These are phyloP conservation scores for Eimeria acervulina DNA, from an alignment of 169 alveolate genomes.

Conservation along the genomic window DNA sequence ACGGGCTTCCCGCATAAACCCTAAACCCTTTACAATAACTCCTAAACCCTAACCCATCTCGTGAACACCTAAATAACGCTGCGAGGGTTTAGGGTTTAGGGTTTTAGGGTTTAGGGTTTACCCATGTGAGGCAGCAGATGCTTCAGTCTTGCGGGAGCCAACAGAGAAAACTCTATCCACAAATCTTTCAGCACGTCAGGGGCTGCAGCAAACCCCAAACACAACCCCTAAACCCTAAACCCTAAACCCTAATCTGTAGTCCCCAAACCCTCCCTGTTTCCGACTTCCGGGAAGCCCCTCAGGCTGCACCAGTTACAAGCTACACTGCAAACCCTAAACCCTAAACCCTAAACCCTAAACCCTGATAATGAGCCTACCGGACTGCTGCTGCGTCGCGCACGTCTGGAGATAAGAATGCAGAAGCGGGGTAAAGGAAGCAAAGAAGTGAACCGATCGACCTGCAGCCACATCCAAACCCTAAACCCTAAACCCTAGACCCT, in stretches of 20 bases:
- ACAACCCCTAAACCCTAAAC: constrained; percentile 8
- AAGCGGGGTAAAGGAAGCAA: constrained; percentile 46
- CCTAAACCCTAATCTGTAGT: background rate
- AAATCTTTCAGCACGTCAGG: constrained; percentile 58
- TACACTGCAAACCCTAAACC: background rate
- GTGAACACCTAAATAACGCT: background rate
- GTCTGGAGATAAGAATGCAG: constrained; percentile 59
- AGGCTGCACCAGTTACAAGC: background rate
- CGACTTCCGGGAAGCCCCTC: background rate
- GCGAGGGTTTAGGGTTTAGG: constrained; percentile 31
- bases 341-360: constrained; percentile 43
- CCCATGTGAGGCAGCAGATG: constrained; percentile 78
- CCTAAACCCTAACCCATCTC: background rate
- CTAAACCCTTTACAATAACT: background rate
- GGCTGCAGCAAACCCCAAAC: constrained; percentile 31
- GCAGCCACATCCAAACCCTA: constrained; percentile 1
- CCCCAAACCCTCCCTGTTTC: background rate
- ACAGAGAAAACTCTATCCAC: constrained; percentile 76
- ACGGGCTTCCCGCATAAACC: too few species aligned
- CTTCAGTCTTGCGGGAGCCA: constrained; percentile 83
- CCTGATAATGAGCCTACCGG: background rate
- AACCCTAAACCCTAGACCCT: constrained; percentile 47
- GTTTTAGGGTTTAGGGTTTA: constrained; percentile 50
- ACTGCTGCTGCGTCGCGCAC: constrained; percentile 68
- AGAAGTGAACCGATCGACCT: constrained; percentile 59